Evolutionary conservation across 352 stramenopile genomes (phyloP).

Genomic region (Phytophthora foliorum): DNA sequence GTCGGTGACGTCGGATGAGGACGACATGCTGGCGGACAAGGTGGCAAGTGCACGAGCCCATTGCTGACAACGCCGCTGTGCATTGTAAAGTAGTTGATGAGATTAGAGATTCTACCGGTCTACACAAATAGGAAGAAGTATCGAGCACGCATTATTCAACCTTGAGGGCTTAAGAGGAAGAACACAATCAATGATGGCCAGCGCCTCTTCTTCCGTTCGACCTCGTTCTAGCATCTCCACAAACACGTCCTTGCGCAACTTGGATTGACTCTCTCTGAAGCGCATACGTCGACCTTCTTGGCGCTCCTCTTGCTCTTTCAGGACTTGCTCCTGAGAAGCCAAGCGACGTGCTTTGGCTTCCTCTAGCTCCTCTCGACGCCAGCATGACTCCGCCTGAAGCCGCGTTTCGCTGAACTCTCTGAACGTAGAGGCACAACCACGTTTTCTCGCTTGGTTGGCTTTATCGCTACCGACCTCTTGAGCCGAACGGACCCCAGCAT

Average conservation of each 20-base stretch:
- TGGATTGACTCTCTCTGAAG: neutral
- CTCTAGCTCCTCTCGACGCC: conserved; percentile 1
- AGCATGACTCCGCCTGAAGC: neutral
- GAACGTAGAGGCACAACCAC: conserved; percentile 11
- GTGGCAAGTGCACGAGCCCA: too few species aligned
- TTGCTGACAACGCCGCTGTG: too few species aligned
- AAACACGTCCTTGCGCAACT: conserved; percentile 20
- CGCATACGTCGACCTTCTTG: neutral
- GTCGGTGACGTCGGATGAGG: conserved; percentile 28
- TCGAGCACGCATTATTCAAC: too few species aligned
- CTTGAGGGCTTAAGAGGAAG: too few species aligned
- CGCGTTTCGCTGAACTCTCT: conserved; percentile 15
- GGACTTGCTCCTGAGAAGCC: neutral
- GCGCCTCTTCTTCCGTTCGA: conserved; percentile 1
- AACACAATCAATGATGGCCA: neutral
- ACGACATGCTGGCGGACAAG: conserved; percentile 23
- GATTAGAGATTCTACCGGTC: too few species aligned
- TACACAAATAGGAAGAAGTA: too few species aligned
- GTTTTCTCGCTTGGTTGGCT: conserved; percentile 7
- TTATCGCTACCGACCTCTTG: too few species aligned
- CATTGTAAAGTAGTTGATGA: too few species aligned
- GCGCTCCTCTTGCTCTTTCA: neutral
- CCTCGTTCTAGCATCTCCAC: conserved; percentile 8
- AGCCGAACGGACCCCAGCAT: too few species aligned
- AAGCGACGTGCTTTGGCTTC: neutral